Evolutionary conservation across 768 basidiomycete genomes (phyloP).

Genomic region (Lactifluus pinguis): DNA sequence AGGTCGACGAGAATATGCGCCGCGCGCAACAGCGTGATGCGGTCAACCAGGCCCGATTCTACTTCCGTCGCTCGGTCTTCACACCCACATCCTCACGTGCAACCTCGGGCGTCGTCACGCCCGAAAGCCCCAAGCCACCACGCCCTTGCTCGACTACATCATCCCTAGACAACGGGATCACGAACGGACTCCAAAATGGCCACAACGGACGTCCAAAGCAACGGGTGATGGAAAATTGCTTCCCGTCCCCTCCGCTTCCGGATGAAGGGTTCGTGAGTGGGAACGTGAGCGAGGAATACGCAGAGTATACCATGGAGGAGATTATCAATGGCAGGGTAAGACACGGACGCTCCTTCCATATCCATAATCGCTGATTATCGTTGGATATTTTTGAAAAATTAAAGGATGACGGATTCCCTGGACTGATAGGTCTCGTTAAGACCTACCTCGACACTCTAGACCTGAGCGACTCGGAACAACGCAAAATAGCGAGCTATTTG

Average conservation of each 20-base stretch:
- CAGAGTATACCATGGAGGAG: constrained; percentile 86
- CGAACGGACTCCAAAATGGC: constrained; percentile 17
- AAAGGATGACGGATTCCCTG: constrained; percentile 56
- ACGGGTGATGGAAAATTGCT: constrained; percentile 65
- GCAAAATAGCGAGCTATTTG: constrained; percentile 66
- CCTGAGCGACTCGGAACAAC: constrained; percentile 48
- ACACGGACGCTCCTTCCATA: neutral
- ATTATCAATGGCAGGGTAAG: constrained; percentile 89
- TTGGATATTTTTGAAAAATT: constrained; percentile 24
- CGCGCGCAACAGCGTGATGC: constrained; percentile 83
- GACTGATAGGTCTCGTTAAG: constrained; percentile 70
- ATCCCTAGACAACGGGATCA: constrained; percentile 19
- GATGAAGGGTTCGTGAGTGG: constrained; percentile 34
- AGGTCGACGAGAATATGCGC: constrained; percentile 98
- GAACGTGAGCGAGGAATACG: constrained; percentile 74
- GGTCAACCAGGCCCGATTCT: constrained; percentile 64
- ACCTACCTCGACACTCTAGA: constrained; percentile 85
- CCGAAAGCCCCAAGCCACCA: constrained; percentile 20
- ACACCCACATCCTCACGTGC: constrained; percentile 31
- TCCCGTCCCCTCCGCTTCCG: constrained; percentile 47
- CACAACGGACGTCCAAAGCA: constrained; percentile 34
- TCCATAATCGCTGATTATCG: neutral
- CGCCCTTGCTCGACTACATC: constrained; percentile 26
- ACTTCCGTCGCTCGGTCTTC: constrained; percentile 83
- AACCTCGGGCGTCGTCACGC: constrained; percentile 33